Percentiles rank a stretch among this genome's conserved stretches.
These are phyloP conservation scores for Phytophthora europaea DNA, from an alignment of 352 stramenopile species.

Conservation along the genomic window DNA sequence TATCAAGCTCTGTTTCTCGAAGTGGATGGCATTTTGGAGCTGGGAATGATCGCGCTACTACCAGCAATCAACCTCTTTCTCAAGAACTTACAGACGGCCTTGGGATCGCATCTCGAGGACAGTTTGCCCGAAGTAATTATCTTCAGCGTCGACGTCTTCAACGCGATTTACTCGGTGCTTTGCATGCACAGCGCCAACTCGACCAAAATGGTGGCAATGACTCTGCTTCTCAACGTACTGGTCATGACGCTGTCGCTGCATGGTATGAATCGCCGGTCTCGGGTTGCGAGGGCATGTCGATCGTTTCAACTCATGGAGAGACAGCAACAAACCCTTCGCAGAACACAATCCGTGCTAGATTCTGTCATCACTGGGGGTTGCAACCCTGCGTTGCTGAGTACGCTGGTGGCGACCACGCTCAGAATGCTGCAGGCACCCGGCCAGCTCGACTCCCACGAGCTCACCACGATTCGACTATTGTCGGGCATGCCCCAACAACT, in stretches of 20 bases:
- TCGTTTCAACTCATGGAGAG: slow-evolving; percentile 35
- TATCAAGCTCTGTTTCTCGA: slow-evolving; percentile 46
- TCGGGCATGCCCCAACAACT: slow-evolving; percentile 36
- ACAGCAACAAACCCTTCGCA: slow-evolving; percentile 24
- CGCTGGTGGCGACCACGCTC: slow-evolving; percentile 26
- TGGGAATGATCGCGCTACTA: slow-evolving; percentile 35
- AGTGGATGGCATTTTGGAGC: slow-evolving; percentile 15
- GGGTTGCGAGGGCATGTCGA: slow-evolving; percentile 26
- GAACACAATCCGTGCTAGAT: slow-evolving; percentile 22
- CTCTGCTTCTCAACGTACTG: slow-evolving; percentile 24
- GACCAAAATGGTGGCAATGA: slow-evolving; percentile 31
- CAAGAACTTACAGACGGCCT: slow-evolving; percentile 46
- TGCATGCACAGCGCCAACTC: slow-evolving; percentile 46
- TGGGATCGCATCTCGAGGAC: slow-evolving; percentile 39
- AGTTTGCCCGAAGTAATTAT: slow-evolving; percentile 41
- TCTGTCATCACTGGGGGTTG: slow-evolving; percentile 13
- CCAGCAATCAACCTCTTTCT: slow-evolving; percentile 48
- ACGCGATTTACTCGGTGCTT: slow-evolving; percentile 45
- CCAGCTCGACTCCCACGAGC: slow-evolving; percentile 24
- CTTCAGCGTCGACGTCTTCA: slow-evolving; percentile 53
- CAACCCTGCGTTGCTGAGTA: slow-evolving; percentile 25
- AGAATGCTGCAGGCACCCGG: slow-evolving; percentile 35
- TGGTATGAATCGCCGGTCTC: slow-evolving; percentile 34
- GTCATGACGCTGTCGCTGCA: slow-evolving; percentile 29
- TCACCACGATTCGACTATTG: slow-evolving; percentile 35